A percentile compares a stretch with the other conserved stretches of the same genome.
phyloP scores from a whole-genome alignment of 768 basidiomycete species.

The Piloderma croceum region DNA sequence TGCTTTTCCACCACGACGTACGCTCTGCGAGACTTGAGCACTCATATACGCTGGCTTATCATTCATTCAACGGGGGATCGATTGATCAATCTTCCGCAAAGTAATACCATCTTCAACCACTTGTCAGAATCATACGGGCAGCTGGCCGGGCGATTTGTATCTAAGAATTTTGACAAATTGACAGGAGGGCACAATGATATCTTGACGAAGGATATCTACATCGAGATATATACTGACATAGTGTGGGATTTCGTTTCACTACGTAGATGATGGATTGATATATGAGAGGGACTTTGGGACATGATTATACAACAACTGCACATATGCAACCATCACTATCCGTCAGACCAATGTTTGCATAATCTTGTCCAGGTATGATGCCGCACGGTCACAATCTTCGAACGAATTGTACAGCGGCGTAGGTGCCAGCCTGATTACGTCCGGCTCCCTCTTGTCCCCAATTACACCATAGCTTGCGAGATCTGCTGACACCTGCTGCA shows the following conservation, averaged over 20 bases:
- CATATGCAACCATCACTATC: constrained; percentile 9
- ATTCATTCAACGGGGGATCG: constrained; percentile 72
- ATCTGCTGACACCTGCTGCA: constrained; percentile 62
- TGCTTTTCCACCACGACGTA: constrained; percentile 42
- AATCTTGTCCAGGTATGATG: constrained; percentile 54
- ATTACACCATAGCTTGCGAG: constrained; percentile 72
- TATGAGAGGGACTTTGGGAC: too few relatives aligned
- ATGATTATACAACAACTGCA: too few relatives aligned
- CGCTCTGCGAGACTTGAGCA: constrained; percentile 27
- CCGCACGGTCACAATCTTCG: constrained; percentile 71
- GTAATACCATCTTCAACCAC: constrained; percentile 50
- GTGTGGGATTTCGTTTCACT: too few relatives aligned
- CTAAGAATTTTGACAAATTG: constrained; percentile 35
- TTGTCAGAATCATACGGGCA: constrained; percentile 36
- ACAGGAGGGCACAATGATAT: constrained; percentile 52
- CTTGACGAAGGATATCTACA: constrained; percentile 37
- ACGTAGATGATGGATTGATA: too few relatives aligned
- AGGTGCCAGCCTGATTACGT: constrained; percentile 87
- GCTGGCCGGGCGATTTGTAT: too few relatives aligned
- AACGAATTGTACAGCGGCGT: constrained; percentile 82
- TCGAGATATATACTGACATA: too few relatives aligned
- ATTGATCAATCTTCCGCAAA: constrained; percentile 60
- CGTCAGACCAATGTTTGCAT: constrained; percentile 30
- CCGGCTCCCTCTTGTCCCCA: constrained; percentile 87
- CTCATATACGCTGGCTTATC: constrained; percentile 57